Evolutionary conservation across 2,329 filamentous ascomycete genomes (phyloP).

Genomic region (Orbilia brochopaga): DNA sequence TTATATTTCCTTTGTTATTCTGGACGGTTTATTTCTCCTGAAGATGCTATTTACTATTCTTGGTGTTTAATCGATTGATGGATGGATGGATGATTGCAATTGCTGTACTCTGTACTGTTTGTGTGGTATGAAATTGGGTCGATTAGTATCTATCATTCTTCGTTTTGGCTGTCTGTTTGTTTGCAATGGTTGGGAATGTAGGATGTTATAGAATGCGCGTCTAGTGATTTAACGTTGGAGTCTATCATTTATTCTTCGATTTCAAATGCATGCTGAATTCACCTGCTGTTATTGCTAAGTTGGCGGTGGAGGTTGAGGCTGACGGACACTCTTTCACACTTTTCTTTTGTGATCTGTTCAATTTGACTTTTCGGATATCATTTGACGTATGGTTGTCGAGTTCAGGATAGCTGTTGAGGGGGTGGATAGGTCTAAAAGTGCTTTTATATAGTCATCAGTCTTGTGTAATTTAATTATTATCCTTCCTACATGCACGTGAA

Average conservation of each 20-base stretch:
- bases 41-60: conserved; percentile 17
- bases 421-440: too few species aligned
- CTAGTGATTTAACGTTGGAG: neutral
- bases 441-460: too few species aligned
- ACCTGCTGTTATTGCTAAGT: neutral
- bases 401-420: neutral
- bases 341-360: too few species aligned
- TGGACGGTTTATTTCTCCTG: neutral
- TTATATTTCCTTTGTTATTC: conserved; percentile 11
- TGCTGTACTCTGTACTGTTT: conserved; percentile 1
- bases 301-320: too few species aligned
- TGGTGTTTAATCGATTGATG: neutral
- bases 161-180: conserved; percentile 1
- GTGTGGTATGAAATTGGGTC: conserved; percentile 9
- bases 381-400: neutral
- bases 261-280: too few species aligned
- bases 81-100: neutral
- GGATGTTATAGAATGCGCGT: conserved; percentile 9
- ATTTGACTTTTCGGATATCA: neutral
- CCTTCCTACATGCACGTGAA: too few species aligned
- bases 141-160: too few species aligned
- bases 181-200: conserved; percentile 1
- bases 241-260: conserved; percentile 3
- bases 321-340: too few species aligned
- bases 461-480: too few species aligned